A percentile compares a stretch with the other conserved stretches of the same genome.
Evolutionary conservation across 768 basidiomycete genomes (phyloP).

Genomic region (Trametes punicea): DNA sequence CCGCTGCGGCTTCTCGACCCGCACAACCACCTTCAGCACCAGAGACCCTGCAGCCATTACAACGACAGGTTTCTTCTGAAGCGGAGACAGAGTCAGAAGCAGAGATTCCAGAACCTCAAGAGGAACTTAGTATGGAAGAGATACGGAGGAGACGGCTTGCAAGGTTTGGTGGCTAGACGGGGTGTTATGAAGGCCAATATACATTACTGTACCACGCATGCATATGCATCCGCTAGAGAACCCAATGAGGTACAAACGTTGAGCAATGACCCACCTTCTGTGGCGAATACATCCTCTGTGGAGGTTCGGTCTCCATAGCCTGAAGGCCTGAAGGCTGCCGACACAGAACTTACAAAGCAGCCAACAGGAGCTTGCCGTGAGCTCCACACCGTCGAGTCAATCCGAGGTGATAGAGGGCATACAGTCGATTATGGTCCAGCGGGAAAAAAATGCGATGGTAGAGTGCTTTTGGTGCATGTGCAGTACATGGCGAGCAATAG

Average conservation of each 20-base stretch:
- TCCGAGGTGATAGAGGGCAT: background rate
- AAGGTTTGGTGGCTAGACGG: conserved; percentile 50
- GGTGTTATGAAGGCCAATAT: background rate
- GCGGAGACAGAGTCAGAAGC: conserved; percentile 32
- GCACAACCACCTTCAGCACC: conserved; percentile 3
- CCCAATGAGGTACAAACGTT: too few species aligned
- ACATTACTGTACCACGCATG: background rate
- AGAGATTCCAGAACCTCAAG: conserved; percentile 27
- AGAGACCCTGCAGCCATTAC: background rate
- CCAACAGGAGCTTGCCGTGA: too few species aligned
- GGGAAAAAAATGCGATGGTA: conserved; percentile 22
- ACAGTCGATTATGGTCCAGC: conserved; percentile 6
- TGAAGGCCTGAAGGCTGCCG: too few species aligned
- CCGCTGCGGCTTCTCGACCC: background rate
- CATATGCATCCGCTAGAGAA: background rate
- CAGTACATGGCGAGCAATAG: conserved; percentile 30
- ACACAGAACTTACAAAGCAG: too few species aligned
- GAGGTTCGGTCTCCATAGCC: too few species aligned
- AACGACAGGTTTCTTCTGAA: conserved; percentile 28
- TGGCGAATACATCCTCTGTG: too few species aligned
- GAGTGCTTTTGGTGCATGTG: conserved; percentile 26
- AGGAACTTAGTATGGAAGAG: conserved; percentile 56
- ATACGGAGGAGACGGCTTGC: conserved; percentile 62
- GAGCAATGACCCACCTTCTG: too few species aligned
- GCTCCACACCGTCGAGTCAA: too few species aligned